Evolutionary conservation across 148 eudicot genomes (phyloP).

Genomic region (Spergularia marina): DNA sequence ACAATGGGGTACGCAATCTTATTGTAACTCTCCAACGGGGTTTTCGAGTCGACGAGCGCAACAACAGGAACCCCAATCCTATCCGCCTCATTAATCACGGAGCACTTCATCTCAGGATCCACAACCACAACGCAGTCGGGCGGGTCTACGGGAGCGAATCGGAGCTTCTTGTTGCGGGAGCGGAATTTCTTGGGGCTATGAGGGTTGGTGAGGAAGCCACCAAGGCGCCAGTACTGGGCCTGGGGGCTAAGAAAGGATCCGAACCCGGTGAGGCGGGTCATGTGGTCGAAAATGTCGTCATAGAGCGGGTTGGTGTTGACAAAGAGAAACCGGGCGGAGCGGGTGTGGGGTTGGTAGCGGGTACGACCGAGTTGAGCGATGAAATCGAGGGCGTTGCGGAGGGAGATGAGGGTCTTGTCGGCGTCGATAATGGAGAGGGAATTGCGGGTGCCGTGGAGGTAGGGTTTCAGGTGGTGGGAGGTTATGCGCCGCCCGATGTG

Average conservation of each 20-base stretch:
- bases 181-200: slow-evolving; percentile 69
- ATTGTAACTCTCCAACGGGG: slow-evolving; percentile 51
- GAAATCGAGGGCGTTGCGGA: slow-evolving; percentile 73
- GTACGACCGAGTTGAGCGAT: slow-evolving; percentile 45
- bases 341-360: background rate
- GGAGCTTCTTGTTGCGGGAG: slow-evolving; percentile 64
- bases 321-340: slow-evolving; percentile 54
- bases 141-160: slow-evolving; percentile 41
- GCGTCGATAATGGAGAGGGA: slow-evolving; percentile 62
- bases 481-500: slow-evolving; percentile 63
- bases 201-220: slow-evolving; percentile 76
- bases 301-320: slow-evolving; percentile 78
- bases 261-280: slow-evolving; percentile 50
- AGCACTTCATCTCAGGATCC: slow-evolving; percentile 64
- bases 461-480: slow-evolving; percentile 76
- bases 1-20: slow-evolving; percentile 81
- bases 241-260: slow-evolving; percentile 39
- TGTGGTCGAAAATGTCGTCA: slow-evolving; percentile 70
- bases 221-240: slow-evolving; percentile 56
- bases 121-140: slow-evolving; percentile 86
- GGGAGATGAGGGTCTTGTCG: slow-evolving; percentile 85
- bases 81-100: slow-evolving; percentile 67
- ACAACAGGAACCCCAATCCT: slow-evolving; percentile 72
- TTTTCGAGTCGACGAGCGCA: slow-evolving; percentile 69
- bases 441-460: slow-evolving; percentile 62